Percentiles rank a stretch among this genome's conserved stretches.
Conservation (phyloP, 2,329 filamentous ascomycete genomes). For the Aspergillus hiratsukae region DNA sequence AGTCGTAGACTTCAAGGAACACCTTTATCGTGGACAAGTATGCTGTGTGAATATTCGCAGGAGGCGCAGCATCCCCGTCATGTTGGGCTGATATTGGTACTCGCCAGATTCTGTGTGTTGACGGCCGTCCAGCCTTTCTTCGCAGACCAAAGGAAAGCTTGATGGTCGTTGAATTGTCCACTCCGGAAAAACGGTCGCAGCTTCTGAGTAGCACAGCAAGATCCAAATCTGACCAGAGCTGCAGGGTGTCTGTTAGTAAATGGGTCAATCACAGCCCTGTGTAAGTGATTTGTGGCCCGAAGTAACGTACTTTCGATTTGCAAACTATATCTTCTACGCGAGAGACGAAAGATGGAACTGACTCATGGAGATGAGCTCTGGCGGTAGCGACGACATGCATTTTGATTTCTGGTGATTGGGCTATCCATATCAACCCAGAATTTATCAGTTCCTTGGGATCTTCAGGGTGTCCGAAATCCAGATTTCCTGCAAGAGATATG, state of each 20-base stretch:
- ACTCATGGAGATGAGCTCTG: background rate
- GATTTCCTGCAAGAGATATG: conserved; percentile 2
- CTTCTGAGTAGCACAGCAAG: conserved; percentile 21
- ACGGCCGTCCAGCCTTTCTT: background rate
- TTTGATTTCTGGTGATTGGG: conserved; percentile 22
- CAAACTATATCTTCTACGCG: conserved; percentile 20
- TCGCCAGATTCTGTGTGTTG: background rate
- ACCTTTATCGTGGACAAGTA: conserved; percentile 20
- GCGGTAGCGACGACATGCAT: conserved; percentile 16
- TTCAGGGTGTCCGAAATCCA: background rate
- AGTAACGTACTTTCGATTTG: conserved; percentile 19
- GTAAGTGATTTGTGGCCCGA: background rate
- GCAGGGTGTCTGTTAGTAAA: background rate
- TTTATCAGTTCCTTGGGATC: conserved; percentile 5
- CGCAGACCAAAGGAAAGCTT: conserved; percentile 20
- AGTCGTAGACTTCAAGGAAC: conserved; percentile 11
- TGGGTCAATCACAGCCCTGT: background rate
- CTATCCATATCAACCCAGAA: conserved; percentile 23
- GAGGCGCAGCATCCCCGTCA: conserved; percentile 12
- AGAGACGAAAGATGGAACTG: conserved; percentile 9
- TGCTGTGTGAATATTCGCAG: conserved; percentile 10
- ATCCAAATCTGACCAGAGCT: conserved; percentile 32
- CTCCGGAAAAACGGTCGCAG: conserved; percentile 3
- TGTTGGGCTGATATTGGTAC: conserved; percentile 18
- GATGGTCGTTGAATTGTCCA: conserved; percentile 4